These are phyloP conservation scores for Petasospora fabianii DNA, from an alignment of 1,139 yeast species.

Conservation along the genomic window DNA sequence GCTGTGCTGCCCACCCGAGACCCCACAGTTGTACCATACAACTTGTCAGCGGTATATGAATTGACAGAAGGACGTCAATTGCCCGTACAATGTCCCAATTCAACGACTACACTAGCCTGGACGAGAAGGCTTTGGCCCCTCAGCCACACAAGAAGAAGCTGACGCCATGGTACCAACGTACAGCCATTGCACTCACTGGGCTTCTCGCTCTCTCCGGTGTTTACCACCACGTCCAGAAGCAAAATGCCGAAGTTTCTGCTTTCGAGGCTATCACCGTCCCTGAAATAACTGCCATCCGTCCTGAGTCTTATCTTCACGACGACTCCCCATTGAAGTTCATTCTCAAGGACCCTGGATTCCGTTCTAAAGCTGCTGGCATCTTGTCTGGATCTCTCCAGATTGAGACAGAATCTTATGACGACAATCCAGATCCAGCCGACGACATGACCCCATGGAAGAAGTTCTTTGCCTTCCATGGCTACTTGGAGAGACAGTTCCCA, in stretches of 20 bases:
- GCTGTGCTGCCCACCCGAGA: too few species aligned
- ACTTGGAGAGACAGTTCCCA: slow-evolving; percentile 55
- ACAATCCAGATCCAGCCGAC: slow-evolving; percentile 36
- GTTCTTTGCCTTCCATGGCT: slow-evolving; percentile 50
- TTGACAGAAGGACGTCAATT: neutral
- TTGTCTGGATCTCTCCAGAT: slow-evolving; percentile 52
- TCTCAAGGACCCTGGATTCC: slow-evolving; percentile 35
- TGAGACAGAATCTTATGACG: slow-evolving; percentile 61
- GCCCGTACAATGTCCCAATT: neutral
- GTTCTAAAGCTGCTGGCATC: slow-evolving; percentile 37
- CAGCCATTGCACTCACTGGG: slow-evolving; percentile 8
- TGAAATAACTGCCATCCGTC: slow-evolving; percentile 14
- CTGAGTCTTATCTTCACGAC: slow-evolving; percentile 17
- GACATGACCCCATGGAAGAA: slow-evolving; percentile 30
- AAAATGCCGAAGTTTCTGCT: neutral
- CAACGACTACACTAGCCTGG: slow-evolving; percentile 6
- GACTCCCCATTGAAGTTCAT: slow-evolving; percentile 25
- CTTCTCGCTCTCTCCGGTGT: slow-evolving; percentile 9
- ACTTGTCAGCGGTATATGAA: too few species aligned
- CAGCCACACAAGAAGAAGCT: slow-evolving; percentile 1
- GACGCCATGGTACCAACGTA: slow-evolving; percentile 8
- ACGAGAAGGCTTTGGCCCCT: slow-evolving; percentile 6
- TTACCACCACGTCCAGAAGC: neutral
- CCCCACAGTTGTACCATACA: too few species aligned
- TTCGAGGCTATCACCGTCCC: neutral